Evolutionary conservation across 202 grass and related monocot genomes (phyloP).

Genomic region (Carex arenaria): DNA sequence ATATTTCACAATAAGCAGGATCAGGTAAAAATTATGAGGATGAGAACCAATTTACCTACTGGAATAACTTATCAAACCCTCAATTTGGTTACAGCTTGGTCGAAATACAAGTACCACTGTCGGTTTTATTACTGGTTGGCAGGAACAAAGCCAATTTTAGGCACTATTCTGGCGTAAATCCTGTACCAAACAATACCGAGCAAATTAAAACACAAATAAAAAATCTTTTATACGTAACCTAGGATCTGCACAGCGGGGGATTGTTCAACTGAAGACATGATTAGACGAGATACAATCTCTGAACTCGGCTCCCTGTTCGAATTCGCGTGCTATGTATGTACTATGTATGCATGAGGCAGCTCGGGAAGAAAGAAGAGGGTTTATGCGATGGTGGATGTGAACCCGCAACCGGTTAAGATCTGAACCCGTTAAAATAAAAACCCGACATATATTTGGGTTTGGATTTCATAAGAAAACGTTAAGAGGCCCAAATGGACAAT

Average conservation of each 20-base stretch:
- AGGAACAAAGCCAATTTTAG: not conserved
- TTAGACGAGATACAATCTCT: not conserved
- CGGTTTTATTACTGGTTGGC: not conserved
- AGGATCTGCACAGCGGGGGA: constrained; percentile 41
- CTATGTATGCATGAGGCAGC: not conserved
- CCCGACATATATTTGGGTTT: not conserved
- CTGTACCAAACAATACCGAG: constrained; percentile 6
- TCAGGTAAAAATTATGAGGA: not conserved
- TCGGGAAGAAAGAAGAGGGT: constrained; percentile 26
- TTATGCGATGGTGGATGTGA: constrained; percentile 1
- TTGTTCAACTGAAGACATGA: constrained; percentile 18
- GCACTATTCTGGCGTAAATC: constrained; percentile 8
- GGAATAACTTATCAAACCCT: not conserved
- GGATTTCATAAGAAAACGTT: not conserved
- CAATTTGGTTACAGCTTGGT: not conserved
- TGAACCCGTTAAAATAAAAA: not conserved
- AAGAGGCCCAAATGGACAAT: not conserved
- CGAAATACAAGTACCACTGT: not conserved
- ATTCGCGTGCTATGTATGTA: constrained; percentile 9
- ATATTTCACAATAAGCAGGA: not conserved
- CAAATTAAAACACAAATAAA: not conserved
- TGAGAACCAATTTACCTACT: not conserved
- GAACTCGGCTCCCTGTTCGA: constrained; percentile 10
- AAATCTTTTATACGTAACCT: constrained; percentile 22
- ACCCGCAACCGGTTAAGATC: not conserved